Evolutionary conservation across 768 basidiomycete genomes (phyloP).

Genomic region (Podaxis sp.): DNA sequence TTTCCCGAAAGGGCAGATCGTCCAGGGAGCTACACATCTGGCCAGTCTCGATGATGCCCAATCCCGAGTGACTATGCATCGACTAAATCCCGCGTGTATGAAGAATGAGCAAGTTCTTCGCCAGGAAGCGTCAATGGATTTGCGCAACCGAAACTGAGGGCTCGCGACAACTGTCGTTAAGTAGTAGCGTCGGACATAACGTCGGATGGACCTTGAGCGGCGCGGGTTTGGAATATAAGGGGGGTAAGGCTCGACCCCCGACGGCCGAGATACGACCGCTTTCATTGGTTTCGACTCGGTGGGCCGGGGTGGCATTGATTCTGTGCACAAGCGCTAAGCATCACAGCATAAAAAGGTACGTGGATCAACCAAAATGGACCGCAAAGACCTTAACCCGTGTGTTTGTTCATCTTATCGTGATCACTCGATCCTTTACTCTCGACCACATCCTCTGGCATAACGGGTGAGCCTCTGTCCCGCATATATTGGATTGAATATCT

Average conservation of each 20-base stretch:
- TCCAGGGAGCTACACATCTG: background rate
- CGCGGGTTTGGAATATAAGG: background rate
- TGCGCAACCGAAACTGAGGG: background rate
- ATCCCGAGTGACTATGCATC: background rate
- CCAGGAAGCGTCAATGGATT: background rate
- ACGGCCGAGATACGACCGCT: background rate
- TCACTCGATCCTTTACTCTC: background rate
- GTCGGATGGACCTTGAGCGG: conserved; percentile 12
- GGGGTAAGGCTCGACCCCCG: background rate
- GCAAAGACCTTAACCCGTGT: background rate
- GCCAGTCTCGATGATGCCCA: background rate
- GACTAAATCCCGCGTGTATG: background rate
- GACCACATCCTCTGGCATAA: background rate
- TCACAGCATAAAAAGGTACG: background rate
- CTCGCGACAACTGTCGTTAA: background rate
- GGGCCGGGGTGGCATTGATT: background rate
- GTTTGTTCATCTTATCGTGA: conserved; percentile 4
- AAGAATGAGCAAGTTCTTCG: background rate
- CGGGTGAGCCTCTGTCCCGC: background rate
- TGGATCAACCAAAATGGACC: background rate
- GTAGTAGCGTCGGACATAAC: conserved; percentile 3
- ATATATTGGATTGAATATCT: background rate
- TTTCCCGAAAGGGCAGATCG: background rate
- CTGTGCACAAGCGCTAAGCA: background rate
- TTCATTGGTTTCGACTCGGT: background rate